Conservation (phyloP, 2,329 filamentous ascomycete genomes). For the Aspergillus calidoustus region DNA sequence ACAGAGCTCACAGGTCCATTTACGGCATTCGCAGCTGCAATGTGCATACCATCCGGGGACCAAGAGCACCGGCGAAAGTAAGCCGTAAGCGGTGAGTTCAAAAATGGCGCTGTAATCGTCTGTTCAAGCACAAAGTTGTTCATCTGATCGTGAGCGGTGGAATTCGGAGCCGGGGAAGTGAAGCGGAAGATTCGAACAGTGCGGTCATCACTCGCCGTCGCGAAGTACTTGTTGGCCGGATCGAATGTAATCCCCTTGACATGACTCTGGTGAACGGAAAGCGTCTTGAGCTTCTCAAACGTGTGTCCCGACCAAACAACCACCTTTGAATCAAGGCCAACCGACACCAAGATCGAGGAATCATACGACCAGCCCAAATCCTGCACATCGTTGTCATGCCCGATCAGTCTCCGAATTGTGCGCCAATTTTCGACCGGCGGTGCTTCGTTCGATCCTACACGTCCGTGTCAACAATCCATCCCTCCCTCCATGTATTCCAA, state of each 20-base stretch:
- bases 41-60: conserved; percentile 96
- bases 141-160: conserved; percentile 90
- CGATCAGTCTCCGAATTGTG: conserved; percentile 88
- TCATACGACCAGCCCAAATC: conserved; percentile 97
- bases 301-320: conserved; percentile 98
- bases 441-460: conserved; percentile 76
- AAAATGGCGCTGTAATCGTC: conserved; percentile 87
- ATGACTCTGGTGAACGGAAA: conserved; percentile 92
- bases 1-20: conserved; percentile 98
- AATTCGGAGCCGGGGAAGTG: conserved; percentile 86
- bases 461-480: conserved; percentile 11
- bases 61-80: conserved; percentile 97
- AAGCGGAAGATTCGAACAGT: conserved; percentile 97
- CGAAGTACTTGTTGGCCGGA: conserved; percentile 98
- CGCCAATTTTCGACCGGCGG: conserved; percentile 98
- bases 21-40: conserved; percentile 93
- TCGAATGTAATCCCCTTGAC: conserved; percentile 99
- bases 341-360: conserved; percentile 92
- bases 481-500: background rate
- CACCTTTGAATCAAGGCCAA: conserved; percentile 95
- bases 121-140: conserved; percentile 95
- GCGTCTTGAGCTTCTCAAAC: conserved; percentile 95
- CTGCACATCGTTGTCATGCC: conserved; percentile 98
- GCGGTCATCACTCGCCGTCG: conserved; percentile 94
- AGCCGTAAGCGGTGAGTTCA: conserved; percentile 89